phyloP scores from a whole-genome alignment of 441 rosid genomes.

The Theobroma grandiflorum region DNA sequence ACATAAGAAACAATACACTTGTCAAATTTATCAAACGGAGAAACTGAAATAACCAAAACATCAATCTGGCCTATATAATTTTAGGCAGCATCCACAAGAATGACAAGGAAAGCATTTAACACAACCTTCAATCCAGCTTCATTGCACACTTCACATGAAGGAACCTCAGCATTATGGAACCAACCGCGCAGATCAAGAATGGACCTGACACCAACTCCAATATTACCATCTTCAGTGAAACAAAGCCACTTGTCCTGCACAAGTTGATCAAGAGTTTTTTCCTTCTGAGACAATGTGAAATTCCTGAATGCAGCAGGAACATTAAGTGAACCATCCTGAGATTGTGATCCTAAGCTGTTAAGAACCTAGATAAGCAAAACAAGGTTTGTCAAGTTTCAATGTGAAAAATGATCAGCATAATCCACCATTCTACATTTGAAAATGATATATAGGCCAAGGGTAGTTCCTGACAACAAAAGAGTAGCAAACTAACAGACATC shows the following conservation, averaged over 20 bases:
- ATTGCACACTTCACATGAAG: slow-evolving; percentile 88
- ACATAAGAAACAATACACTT: background rate
- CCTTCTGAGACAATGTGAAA: slow-evolving; percentile 86
- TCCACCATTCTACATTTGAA: slow-evolving; percentile 4
- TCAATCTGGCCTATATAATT: slow-evolving; percentile 12
- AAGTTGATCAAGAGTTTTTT: slow-evolving; percentile 74
- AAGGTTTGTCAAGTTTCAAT: slow-evolving; percentile 21
- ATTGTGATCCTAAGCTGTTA: slow-evolving; percentile 46
- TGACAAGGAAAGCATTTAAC: slow-evolving; percentile 25
- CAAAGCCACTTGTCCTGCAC: slow-evolving; percentile 81
- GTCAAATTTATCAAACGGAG: background rate
- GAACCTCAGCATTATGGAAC: slow-evolving; percentile 72
- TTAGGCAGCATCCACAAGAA: background rate
- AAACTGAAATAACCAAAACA: background rate
- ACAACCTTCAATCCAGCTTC: slow-evolving; percentile 88
- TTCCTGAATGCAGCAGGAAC: slow-evolving; percentile 81
- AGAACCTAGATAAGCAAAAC: slow-evolving; percentile 48
- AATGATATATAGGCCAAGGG: background rate
- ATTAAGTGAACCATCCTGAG: slow-evolving; percentile 45
- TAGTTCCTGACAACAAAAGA: background rate
- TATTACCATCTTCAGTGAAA: slow-evolving; percentile 56
- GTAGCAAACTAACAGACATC: background rate
- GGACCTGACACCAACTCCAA: slow-evolving; percentile 85
- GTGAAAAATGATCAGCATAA: background rate
- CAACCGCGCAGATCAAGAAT: slow-evolving; percentile 84